A percentile compares a stretch with the other conserved stretches of the same genome.
phyloP scores from a whole-genome alignment of 345 rosid genomes.

The Murraya koenigii region DNA sequence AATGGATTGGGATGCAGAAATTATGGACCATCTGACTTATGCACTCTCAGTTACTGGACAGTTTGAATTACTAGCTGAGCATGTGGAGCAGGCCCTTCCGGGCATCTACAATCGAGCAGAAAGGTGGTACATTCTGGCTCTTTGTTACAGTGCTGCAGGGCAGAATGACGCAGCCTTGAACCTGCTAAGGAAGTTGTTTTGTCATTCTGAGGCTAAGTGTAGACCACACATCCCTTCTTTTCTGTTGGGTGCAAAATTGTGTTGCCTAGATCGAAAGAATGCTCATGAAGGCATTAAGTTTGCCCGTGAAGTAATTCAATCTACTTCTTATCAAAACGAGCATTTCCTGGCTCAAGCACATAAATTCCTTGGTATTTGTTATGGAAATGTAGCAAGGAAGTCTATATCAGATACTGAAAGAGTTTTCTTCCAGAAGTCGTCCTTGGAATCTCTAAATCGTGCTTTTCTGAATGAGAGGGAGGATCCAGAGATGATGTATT shows the following conservation, averaged over 20 bases:
- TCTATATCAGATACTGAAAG: conserved; percentile 75
- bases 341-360: conserved; percentile 61
- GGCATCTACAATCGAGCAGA: conserved; percentile 66
- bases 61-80: conserved; percentile 61
- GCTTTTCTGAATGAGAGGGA: conserved; percentile 50
- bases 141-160: conserved; percentile 79
- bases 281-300: conserved; percentile 62
- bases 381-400: conserved; percentile 72
- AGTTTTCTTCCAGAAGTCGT: conserved; percentile 49
- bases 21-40: conserved; percentile 75
- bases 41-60: conserved; percentile 75
- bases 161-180: conserved; percentile 69
- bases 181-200: conserved; percentile 58
- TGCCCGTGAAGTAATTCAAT: conserved; percentile 48
- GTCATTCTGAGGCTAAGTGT: conserved; percentile 69
- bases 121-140: conserved; percentile 90
- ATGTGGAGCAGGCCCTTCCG: conserved; percentile 73
- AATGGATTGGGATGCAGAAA: conserved; percentile 79
- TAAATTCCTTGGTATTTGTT: conserved; percentile 82
- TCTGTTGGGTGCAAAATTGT: conserved; percentile 78
- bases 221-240: conserved; percentile 50
- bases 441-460: conserved; percentile 53
- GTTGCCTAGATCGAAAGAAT: conserved; percentile 62
- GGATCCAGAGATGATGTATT: conserved; percentile 56
- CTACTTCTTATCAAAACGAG: conserved; percentile 31